phyloP scores from a whole-genome alignment of 495 filamentous ascomycete genomes.

The Pseudoneurospora amorphoporcata region DNA sequence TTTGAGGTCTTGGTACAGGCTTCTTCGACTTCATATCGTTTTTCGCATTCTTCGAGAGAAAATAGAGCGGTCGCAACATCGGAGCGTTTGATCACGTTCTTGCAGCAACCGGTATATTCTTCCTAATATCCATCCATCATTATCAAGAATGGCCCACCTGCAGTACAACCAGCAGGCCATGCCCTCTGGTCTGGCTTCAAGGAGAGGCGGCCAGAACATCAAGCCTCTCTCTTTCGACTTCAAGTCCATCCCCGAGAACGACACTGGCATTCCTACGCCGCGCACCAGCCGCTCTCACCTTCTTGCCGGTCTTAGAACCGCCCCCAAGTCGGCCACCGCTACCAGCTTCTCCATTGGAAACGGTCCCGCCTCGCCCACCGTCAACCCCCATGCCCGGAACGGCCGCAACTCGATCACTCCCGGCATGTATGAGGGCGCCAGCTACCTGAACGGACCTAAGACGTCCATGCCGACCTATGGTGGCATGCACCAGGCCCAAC shows the following conservation, averaged over 20 bases:
- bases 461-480: conserved; percentile 38
- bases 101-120: conserved; percentile 14
- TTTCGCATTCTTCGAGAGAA: conserved; percentile 21
- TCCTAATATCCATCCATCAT: conserved; percentile 15
- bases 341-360: conserved; percentile 45
- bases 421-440: conserved; percentile 36
- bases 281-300: conserved; percentile 91
- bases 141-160: conserved; percentile 78
- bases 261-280: conserved; percentile 59
- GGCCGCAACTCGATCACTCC: conserved; percentile 38
- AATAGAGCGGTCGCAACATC: conserved; percentile 19
- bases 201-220: conserved; percentile 67
- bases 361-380: conserved; percentile 51
- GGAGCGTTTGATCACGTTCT: conserved; percentile 24
- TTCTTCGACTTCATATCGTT: conserved; percentile 19
- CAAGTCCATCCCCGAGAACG: conserved; percentile 36
- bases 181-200: conserved; percentile 72
- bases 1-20: conserved; percentile 9
- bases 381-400: conserved; percentile 22
- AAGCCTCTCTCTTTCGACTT: conserved; percentile 77
- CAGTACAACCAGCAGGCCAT: conserved; percentile 61
- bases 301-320: conserved; percentile 85
- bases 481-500: conserved; percentile 13
- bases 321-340: conserved; percentile 72
- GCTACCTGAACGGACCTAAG: conserved; percentile 39